Base-by-base conservation (phyloP, 2,329 filamentous ascomycete genomes). In the Periconia sp. region DNA sequence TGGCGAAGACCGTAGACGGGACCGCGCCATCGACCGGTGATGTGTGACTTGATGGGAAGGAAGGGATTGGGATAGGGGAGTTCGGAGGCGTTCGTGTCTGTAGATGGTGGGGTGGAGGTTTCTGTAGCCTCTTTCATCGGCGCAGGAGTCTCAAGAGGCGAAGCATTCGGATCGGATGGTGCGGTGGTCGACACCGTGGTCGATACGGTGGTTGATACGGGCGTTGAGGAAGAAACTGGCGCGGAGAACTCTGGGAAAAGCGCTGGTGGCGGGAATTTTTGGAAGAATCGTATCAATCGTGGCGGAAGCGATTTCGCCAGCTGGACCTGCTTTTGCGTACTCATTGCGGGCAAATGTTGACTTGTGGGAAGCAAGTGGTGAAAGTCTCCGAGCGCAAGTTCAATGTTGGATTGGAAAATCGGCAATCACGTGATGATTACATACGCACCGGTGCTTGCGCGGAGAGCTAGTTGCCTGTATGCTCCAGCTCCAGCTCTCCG, bases 261-360 rank as follows among this genome's bases (percentile, higher is more conserved):
- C 64, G 71, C 70, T 68, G 82, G 45, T 23, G 93, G 92, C 41
- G 94, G 94, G 74, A 93, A 97, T 61, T 90, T 89, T 53, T 89
- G 88, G 76, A 99, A 89, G 83, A 99, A 97, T 67, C 86, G 86
- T 70, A 89, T 84, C 44, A 99, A 84, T 41, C 88, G 88, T 50
- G 84, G 80, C 9, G 92, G 94, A 41, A 97, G 85, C 61, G 83
- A 80, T 75, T 87, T 85, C 56, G 89, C 89, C 54, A 91, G 81
- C 53, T 75, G 68, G 53, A 82, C 70, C 58, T 76, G 72, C 37
- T 70, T 61, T 40, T 65, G 63, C 41, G 61, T 56, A 42, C 59
- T 63, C 68, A 71, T 72, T 23, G 47, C 60, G 57, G 51, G 50
- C 52, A 48, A 58, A 23, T 47, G 17, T 15, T 41, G 51, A 52